These are phyloP conservation scores for Eragrostis curvula DNA, from an alignment of 176 grass and related monocot genomes.

Conservation along the genomic window DNA sequence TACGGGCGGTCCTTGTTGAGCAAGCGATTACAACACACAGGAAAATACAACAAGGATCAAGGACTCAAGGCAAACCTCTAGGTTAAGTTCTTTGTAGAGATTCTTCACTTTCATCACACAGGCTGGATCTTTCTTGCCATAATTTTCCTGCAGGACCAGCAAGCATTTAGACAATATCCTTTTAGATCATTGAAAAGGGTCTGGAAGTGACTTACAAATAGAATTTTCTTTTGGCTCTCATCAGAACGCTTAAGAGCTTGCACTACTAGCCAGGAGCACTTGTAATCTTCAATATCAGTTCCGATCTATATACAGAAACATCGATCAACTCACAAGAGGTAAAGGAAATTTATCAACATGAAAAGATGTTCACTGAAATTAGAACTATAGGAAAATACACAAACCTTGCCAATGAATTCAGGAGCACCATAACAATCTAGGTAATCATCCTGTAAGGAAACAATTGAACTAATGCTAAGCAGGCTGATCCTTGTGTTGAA, in stretches of 20 bases:
- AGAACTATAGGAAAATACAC: slow-evolving; percentile 5
- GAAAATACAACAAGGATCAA: slow-evolving; percentile 24
- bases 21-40: slow-evolving; percentile 7
- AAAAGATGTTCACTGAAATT: not conserved
- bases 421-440: slow-evolving; percentile 95
- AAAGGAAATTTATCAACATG: slow-evolving; percentile 3
- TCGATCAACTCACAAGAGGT: slow-evolving; percentile 25
- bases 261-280: slow-evolving; percentile 98
- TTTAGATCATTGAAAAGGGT: slow-evolving; percentile 19
- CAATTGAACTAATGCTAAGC: slow-evolving; percentile 14
- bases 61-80: slow-evolving; percentile 74
- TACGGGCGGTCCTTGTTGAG: not conserved
- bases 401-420: slow-evolving; percentile 93
- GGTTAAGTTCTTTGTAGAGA: slow-evolving; percentile 84
- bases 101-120: slow-evolving; percentile 91
- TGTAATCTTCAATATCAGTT: slow-evolving; percentile 98
- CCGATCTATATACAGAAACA: slow-evolving; percentile 64
- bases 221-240: slow-evolving; percentile 60
- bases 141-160: slow-evolving; percentile 75
- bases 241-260: slow-evolving; percentile 80
- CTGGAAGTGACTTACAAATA: slow-evolving; percentile 61
- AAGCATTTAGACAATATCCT: not conserved
- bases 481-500: slow-evolving; percentile 28
- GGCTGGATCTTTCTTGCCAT: slow-evolving; percentile 83
- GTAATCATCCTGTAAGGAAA: slow-evolving; percentile 87